These are phyloP conservation scores for Salmacisia buchloeana DNA, from an alignment of 1,284 basidiomycete genomes.

Conservation along the genomic window DNA sequence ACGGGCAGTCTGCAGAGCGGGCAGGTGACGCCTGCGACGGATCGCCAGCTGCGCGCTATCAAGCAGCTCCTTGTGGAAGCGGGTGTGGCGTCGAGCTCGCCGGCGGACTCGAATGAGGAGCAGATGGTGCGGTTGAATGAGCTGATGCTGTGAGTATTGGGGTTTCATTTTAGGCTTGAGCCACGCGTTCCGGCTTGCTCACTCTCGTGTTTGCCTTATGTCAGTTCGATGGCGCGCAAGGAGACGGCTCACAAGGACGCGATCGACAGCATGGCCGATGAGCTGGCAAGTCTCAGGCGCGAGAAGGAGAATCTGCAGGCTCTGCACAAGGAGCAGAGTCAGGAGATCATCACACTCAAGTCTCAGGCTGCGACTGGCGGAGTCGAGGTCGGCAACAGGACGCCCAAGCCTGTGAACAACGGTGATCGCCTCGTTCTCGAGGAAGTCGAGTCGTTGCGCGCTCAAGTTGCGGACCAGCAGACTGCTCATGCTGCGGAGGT, in stretches of 20 bases:
- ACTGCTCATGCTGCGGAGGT: constrained; percentile 48
- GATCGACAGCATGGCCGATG: constrained; percentile 64
- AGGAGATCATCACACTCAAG: constrained; percentile 20
- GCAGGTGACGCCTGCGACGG: constrained; percentile 21
- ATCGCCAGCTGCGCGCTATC: constrained; percentile 23
- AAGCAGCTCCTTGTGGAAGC: constrained; percentile 19
- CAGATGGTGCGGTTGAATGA: constrained; percentile 23
- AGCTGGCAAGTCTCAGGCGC: constrained; percentile 65
- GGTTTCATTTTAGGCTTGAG: background rate
- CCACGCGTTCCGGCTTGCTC: background rate
- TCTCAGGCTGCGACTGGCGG: background rate
- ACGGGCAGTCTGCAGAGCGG: background rate
- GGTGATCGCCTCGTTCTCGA: background rate
- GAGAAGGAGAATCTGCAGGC: constrained; percentile 73
- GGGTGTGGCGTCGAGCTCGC: constrained; percentile 12
- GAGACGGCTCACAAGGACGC: constrained; percentile 74
- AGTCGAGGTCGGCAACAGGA: background rate
- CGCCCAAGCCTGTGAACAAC: background rate
- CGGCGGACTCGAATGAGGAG: constrained; percentile 7
- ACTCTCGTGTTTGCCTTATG: constrained; percentile 1
- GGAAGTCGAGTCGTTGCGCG: background rate
- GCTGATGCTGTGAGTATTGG: constrained; percentile 26
- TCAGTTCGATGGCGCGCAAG: constrained; percentile 87
- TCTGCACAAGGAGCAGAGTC: constrained; percentile 74
- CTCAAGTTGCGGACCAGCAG: background rate